phyloP scores from a whole-genome alignment of 352 stramenopile genomes.

The Pythium brassicae region DNA sequence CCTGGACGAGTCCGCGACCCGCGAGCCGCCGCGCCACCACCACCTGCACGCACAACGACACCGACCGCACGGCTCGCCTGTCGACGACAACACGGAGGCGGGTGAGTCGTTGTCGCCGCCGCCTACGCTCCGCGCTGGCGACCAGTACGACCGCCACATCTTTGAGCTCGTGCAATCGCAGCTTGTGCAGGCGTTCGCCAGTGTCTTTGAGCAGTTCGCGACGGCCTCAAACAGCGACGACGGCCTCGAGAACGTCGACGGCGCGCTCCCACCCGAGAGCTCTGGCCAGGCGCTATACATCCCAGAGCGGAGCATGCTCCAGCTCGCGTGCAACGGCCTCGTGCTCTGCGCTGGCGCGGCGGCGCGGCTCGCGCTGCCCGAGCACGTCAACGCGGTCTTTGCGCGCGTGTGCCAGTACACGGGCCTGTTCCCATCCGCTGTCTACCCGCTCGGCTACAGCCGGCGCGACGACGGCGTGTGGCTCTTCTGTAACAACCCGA shows the following conservation, averaged over 20 bases:
- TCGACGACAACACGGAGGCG: no score
- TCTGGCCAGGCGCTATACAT: conserved; percentile 43
- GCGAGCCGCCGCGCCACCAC: background rate
- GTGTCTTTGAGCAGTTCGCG: conserved; percentile 74
- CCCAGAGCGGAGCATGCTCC: conserved; percentile 65
- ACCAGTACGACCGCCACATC: conserved; percentile 72
- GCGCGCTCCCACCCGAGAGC: conserved; percentile 2
- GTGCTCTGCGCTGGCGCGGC: conserved; percentile 60
- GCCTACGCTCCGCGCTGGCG: conserved; percentile 8
- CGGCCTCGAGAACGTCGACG: conserved; percentile 17
- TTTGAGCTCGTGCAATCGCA: conserved; percentile 55
- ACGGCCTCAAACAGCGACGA: conserved; percentile 50
- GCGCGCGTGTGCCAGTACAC: conserved; percentile 60
- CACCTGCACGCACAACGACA: no score
- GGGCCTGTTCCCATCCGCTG: conserved; percentile 44
- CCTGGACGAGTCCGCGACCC: conserved; percentile 10
- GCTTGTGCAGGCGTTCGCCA: conserved; percentile 52
- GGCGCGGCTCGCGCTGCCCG: conserved; percentile 40
- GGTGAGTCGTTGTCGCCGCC: background rate
- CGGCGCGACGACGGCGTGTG: conserved; percentile 44
- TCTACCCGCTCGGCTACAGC: conserved; percentile 63
- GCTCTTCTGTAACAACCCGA: conserved; percentile 69
- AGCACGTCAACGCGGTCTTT: conserved; percentile 66
- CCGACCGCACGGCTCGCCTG: no score
- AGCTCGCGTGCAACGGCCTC: conserved; percentile 75